Conservation (phyloP, 352 stramenopile genomes). For the Pythium sukuiense region DNA sequence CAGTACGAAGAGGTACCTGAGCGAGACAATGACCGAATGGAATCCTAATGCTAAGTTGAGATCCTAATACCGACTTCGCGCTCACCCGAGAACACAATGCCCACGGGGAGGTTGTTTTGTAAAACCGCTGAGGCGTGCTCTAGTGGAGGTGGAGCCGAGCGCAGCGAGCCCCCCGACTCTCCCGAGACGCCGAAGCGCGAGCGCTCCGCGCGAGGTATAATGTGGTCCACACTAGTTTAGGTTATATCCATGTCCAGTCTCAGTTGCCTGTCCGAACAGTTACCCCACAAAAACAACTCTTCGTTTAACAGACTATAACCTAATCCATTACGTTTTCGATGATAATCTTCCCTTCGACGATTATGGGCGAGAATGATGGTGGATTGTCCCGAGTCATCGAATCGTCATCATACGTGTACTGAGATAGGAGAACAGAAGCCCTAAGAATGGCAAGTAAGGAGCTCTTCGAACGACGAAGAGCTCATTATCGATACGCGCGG, state of each 20-base stretch:
- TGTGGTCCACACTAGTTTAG: constrained; percentile 2
- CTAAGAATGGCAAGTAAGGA: neutral
- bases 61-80: no score
- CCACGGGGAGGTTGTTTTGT: no score
- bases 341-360: neutral
- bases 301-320: no score
- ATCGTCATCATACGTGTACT: neutral
- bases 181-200: constrained; percentile 1
- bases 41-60: no score
- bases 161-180: no score
- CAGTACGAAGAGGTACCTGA: neutral
- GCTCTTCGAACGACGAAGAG: neutral
- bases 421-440: neutral
- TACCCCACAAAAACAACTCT: no score
- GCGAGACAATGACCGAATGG: no score
- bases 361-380: neutral
- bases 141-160: no score
- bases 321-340: neutral
- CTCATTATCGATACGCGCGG: neutral
- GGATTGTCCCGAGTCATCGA: neutral
- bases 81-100: no score
- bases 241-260: constrained; percentile 2
- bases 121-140: no score
- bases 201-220: neutral
- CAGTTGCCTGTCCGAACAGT: neutral